Conservation (phyloP, 768 basidiomycete species). For the Pleurotus tuber-regium region DNA sequence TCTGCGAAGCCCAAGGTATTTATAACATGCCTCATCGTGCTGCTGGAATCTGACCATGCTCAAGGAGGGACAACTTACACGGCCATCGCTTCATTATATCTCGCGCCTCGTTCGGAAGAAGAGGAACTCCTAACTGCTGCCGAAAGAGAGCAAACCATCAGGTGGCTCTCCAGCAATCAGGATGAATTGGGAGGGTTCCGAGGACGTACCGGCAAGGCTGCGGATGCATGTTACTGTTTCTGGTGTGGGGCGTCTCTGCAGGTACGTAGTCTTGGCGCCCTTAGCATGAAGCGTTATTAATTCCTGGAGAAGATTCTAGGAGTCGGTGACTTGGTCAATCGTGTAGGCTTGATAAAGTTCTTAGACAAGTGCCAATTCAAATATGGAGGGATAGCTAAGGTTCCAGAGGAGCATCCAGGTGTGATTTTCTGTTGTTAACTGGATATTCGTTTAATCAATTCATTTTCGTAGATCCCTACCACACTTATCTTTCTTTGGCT, state of each 20-base stretch:
- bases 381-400: constrained; percentile 87
- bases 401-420: constrained; percentile 81
- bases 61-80: constrained; percentile 94
- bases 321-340: constrained; percentile 54
- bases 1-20: constrained; percentile 82
- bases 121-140: constrained; percentile 26
- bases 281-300: too few relatives aligned
- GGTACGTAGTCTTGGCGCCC: constrained; percentile 57
- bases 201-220: constrained; percentile 83
- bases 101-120: constrained; percentile 35
- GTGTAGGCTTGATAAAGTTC: constrained; percentile 55
- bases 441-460: too few relatives aligned
- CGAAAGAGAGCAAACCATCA: constrained; percentile 54
- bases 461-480: constrained; percentile 76
- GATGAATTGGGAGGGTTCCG: constrained; percentile 73
- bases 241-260: constrained; percentile 85
- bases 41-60: background rate
- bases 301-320: constrained; percentile 60
- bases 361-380: constrained; percentile 80
- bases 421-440: constrained; percentile 18
- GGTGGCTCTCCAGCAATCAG: constrained; percentile 81
- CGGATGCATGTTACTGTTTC: constrained; percentile 96
- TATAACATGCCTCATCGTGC: background rate
- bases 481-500: constrained; percentile 89
- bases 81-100: constrained; percentile 71